Conservation (phyloP, 208 protist genomes). For the Angomonas ambiguus region DNA sequence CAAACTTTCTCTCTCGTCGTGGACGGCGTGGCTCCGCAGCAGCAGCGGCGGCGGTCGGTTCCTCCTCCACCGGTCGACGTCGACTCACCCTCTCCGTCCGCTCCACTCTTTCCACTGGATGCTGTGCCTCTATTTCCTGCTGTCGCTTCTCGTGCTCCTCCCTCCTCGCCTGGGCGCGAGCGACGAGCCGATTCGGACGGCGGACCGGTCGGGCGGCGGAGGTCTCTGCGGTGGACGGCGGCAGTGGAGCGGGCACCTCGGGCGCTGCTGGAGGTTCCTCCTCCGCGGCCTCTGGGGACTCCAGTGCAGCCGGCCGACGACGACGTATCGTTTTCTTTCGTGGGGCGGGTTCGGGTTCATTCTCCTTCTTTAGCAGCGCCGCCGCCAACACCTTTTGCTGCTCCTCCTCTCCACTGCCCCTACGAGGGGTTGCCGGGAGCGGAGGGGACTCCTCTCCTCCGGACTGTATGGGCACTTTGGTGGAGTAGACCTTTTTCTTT, state of each 20-base stretch:
- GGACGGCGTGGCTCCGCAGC: background rate
- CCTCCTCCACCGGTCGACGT: no score
- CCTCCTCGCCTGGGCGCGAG: background rate
- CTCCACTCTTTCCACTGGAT: constrained; percentile 5
- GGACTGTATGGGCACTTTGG: background rate
- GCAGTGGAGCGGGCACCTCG: background rate
- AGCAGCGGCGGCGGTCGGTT: background rate
- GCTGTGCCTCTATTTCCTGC: background rate
- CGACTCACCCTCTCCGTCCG: no score
- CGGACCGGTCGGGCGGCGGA: background rate
- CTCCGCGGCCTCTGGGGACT: background rate
- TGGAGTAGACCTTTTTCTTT: constrained; percentile 10
- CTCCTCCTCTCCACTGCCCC: background rate
- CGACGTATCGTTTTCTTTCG: constrained; percentile 5
- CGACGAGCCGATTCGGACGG: background rate
- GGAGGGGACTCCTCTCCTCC: constrained; percentile 4
- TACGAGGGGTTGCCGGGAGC: constrained; percentile 7
- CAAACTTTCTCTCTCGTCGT: background rate
- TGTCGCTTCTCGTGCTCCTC: constrained; percentile 13
- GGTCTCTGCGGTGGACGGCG: background rate
- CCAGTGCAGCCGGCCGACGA: background rate
- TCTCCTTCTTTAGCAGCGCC: constrained; percentile 6
- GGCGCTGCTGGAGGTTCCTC: background rate
- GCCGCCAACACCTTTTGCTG: background rate
- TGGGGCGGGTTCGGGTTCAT: constrained; percentile 4